Evolutionary conservation across 2,329 filamentous ascomycete species (phyloP).

Genomic region (Reticulascus tulasneorum): DNA sequence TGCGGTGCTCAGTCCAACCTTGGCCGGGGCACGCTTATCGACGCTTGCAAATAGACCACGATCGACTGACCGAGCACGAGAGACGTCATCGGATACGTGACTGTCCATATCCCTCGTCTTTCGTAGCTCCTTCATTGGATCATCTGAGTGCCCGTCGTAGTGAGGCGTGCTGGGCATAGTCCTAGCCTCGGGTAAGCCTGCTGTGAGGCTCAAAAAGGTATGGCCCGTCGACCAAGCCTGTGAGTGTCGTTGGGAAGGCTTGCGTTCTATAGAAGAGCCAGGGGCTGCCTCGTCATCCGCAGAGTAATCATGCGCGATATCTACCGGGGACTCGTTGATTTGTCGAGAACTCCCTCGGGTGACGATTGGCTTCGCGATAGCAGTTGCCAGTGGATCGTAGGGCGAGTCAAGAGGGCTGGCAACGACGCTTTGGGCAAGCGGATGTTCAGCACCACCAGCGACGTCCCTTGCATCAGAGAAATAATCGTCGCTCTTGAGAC

Average conservation of each 20-base stretch:
- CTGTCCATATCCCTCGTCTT: constrained; percentile 36
- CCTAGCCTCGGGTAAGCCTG: constrained; percentile 17
- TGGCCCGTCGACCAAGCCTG: constrained; percentile 41
- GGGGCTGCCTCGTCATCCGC: constrained; percentile 10
- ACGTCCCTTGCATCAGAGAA: constrained; percentile 41
- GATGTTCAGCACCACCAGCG: constrained; percentile 51
- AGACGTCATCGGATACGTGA: constrained; percentile 37
- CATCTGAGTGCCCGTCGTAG: constrained; percentile 28
- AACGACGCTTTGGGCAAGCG: constrained; percentile 69
- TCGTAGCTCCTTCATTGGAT: constrained; percentile 39
- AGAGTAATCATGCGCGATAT: no score
- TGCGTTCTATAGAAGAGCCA: constrained; percentile 13
- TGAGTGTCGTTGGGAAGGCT: constrained; percentile 34
- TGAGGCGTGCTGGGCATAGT: constrained; percentile 31
- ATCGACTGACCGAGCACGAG: constrained; percentile 61
- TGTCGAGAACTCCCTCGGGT: constrained; percentile 2
- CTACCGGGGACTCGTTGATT: constrained; percentile 7
- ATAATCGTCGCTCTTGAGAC: constrained; percentile 52
- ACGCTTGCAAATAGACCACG: constrained; percentile 53
- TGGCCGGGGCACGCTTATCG: constrained; percentile 62
- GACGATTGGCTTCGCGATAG: constrained; percentile 8
- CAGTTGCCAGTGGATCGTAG: constrained; percentile 37
- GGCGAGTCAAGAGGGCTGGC: constrained; percentile 58
- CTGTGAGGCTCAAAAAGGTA: constrained; percentile 39
- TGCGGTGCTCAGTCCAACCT: constrained; percentile 59